Evolutionary conservation across 257 asterid species (phyloP).

Genomic region (Primulina eburnea): DNA sequence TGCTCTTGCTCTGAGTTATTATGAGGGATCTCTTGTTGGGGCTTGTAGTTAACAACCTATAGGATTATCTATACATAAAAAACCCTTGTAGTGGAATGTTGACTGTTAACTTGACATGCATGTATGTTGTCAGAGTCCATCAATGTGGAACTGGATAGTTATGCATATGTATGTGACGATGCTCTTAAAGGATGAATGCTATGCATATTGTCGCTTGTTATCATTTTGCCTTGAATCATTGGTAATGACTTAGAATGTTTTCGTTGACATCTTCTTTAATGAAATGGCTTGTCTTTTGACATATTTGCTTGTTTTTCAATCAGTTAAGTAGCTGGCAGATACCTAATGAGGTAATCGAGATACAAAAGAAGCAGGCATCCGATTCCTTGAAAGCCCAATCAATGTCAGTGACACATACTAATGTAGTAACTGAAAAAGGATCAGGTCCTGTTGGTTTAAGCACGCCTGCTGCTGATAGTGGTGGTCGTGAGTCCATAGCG

Average conservation of each 20-base stretch:
- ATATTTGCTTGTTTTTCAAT: slow-evolving; percentile 28
- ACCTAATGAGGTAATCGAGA: slow-evolving; percentile 77
- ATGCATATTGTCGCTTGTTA: neutral
- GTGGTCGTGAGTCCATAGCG: slow-evolving; percentile 90
- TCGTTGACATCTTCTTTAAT: neutral
- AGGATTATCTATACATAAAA: too few species aligned
- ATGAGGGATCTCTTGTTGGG: too few species aligned
- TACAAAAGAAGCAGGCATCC: slow-evolving; percentile 68
- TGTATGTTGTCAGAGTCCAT: too few species aligned
- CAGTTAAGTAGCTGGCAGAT: slow-evolving; percentile 99
- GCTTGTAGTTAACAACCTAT: too few species aligned
- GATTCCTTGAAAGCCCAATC: slow-evolving; percentile 58
- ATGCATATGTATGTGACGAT: neutral
- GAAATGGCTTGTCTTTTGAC: slow-evolving; percentile 21
- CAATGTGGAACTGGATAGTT: neutral
- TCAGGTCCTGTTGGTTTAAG: slow-evolving; percentile 61
- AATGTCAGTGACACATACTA: slow-evolving; percentile 38
- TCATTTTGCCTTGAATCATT: neutral
- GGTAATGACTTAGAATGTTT: neutral
- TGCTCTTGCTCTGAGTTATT: too few species aligned
- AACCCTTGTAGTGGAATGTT: too few species aligned
- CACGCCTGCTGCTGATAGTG: slow-evolving; percentile 90
- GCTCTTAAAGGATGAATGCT: neutral
- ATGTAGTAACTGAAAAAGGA: slow-evolving; percentile 55
- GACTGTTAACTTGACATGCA: too few species aligned